Evolutionary conservation across 2,329 filamentous ascomycete genomes (phyloP), one percentile per base, ranked within the genome.

Genomic region (Venturia carpophila): DNA sequence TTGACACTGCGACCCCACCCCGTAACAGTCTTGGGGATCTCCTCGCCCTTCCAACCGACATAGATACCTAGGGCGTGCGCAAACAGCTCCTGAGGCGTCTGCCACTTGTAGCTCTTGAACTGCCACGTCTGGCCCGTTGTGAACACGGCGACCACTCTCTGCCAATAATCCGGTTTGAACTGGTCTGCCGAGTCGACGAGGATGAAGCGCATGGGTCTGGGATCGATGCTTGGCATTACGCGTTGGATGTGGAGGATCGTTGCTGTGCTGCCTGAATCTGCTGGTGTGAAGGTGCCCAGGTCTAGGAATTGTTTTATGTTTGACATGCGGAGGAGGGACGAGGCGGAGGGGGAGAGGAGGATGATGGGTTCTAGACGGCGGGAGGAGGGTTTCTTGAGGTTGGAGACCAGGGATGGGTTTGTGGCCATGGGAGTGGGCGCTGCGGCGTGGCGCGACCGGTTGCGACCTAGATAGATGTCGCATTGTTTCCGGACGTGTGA

Each of bases 81-180:
- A 79, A 99, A 99, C 62, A 99, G 82, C 73, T 97, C 94, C 17
- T 87, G 83, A 0, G 94, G 90, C 65, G 89, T 88, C 70, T 88
- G 88, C 91, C 94, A 99, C 77, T 96, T 96, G 83, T 99, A 99
- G 70, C 87, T 90, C 79, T 97, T 96, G 79, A 99, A 99, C 78
- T 99, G 94, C 94, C 94, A 99, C 11, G 89, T 87, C 79, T 99
- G 94, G 42, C 94, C 94, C 0, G 94, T 99, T 0, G 94, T 99
- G 78, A 99, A 97, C 66, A 99, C 92, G 15, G 90, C 94, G 1
- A 97, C 94, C 7, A 99, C 89, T 63, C 92, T 87, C 71, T 88
- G 88, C 94, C 94, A 99, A 80, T 97, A 97, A 74, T 97, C 92
- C 0, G 94, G 94, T 75, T 96, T 96, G 83, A 99, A 99, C 75